A percentile compares a stretch with the other conserved stretches of the same genome.
These are phyloP conservation scores for Hemileccinum hortonii DNA, from an alignment of 1,284 basidiomycete genomes.

Conservation along the genomic window DNA sequence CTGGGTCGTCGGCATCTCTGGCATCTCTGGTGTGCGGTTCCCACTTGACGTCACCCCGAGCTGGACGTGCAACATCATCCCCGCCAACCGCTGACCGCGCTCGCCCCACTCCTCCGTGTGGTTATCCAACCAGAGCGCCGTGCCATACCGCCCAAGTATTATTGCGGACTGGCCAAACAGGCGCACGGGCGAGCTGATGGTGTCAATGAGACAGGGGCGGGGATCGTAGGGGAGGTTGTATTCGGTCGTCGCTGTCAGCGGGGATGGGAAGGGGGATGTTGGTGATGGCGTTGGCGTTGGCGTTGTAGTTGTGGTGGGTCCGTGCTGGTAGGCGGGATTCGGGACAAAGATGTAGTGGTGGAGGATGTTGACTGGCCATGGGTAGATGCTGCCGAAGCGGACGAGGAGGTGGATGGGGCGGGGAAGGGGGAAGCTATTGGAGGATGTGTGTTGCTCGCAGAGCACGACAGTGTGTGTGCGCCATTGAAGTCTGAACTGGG, in stretches of 20 bases:
- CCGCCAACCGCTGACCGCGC: slow-evolving; percentile 58
- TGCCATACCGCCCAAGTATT: slow-evolving; percentile 57
- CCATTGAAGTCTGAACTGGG: slow-evolving; percentile 52
- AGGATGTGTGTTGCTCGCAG: slow-evolving; percentile 19
- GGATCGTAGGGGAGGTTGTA: slow-evolving; percentile 47
- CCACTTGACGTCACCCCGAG: no score
- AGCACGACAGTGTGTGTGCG: slow-evolving; percentile 51
- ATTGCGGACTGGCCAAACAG: slow-evolving; percentile 56
- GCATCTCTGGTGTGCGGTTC: no score
- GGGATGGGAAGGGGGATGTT: no score
- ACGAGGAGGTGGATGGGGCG: slow-evolving; percentile 51
- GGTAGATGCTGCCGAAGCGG: slow-evolving; percentile 58
- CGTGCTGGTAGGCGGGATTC: slow-evolving; percentile 38
- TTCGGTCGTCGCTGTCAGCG: slow-evolving; percentile 18
- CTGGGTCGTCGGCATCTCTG: no score
- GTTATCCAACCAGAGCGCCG: slow-evolving; percentile 63
- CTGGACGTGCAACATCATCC: slow-evolving; percentile 30
- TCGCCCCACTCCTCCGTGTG: slow-evolving; percentile 53
- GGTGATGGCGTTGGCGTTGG: no score
- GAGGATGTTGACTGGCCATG: slow-evolving; percentile 67
- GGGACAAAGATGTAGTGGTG: slow-evolving; percentile 57
- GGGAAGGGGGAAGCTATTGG: slow-evolving; percentile 7
- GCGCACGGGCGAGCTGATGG: slow-evolving; percentile 58
- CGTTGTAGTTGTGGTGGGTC: neutral
- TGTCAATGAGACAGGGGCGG: slow-evolving; percentile 39